Base-by-base conservation (phyloP, 2,329 filamentous ascomycete species). In the Calonectria honghensis region DNA sequence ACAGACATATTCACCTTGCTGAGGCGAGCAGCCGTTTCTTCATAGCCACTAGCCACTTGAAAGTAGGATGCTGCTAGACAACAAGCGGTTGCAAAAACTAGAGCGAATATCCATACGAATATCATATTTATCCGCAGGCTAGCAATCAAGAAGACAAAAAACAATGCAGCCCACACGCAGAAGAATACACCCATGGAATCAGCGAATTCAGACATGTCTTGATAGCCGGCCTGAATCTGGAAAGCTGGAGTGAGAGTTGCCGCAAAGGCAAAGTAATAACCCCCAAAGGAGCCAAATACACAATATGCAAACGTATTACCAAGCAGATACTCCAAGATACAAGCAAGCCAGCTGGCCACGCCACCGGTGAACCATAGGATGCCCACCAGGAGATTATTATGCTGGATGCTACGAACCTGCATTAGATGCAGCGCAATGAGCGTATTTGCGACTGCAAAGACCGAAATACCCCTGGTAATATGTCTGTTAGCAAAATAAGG, bases 191-290 rank as follows among this genome's bases (percentile, higher is more conserved):
- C 48, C 20, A 11, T 24, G 18, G 48, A 50, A 50, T 50, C 27
- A n/a, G 48, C 18, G 11, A 27, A 50, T 27, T 50, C 48, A 6
- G 48, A 50, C 48, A 24, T 11, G 20, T 50, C 48, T 50, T 50
- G 48, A 50, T 50, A 50, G 16, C 48, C 48, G 48, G 48, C 48
- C 48, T 24, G 48, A n/a, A 50, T 50, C n/a, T 50, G 48, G 20
- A 50, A 50, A 1, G 48, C n/a, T 6, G 48, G 48, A 24, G 48
- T 50, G 48, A 50, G 48, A 4, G 48, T 50, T 2, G 48, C n/a
- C 3, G 48, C 48, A 27, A 50, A 50, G 48, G 48, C 18, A 24
- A 50, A 50, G n/a, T 50, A 50, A 27, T 50, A 50, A 4, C n/a
- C 48, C 3, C 48, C 48, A 13, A 50, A 50, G 16, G 48, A 50